Base-by-base conservation (phyloP, 164 flowering plant species). In the Piper betle region DNA sequence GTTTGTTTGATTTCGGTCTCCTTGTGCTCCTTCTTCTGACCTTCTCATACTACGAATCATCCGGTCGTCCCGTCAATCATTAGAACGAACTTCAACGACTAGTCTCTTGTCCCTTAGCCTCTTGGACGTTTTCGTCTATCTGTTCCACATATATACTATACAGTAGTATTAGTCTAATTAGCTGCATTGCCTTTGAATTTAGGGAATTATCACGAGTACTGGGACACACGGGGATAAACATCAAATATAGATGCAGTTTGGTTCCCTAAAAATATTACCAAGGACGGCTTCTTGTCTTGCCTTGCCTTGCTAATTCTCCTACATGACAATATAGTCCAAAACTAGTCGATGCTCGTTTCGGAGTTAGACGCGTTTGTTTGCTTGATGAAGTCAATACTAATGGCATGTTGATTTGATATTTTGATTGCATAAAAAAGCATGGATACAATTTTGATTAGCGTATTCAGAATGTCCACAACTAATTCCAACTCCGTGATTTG, bases 1-100 rank as follows among this genome's bases (percentile, higher is more conserved):
- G 50, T 43, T 55, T 55, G 58, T 16, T 55, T 55, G 33, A n/a
- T n/a, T n/a, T n/a, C n/a, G 39, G 58, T 55, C 58, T 25, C 19
- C 11, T 6, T 33, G 58, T 25, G 33, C 33, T n/a, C n/a, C n/a
- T n/a, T n/a, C n/a, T n/a, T n/a, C n/a, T n/a, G n/a, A 43, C 50
- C 12, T 43, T 15, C 38, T 55, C 57, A 20, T 16, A 20, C 38
- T 20, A 18, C 33, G 38, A 39, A 39, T 55, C 39, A 20, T 37
- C 58, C n/a, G n/a, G n/a, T n/a, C 38, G 50, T 43, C 50, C 50
- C 12, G 8, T 55, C 58, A 55, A 55, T 55, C 58, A 55, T 55
- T 55, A 25, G 58, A 55, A 55, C 15, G 58, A 55, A 55, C 33
- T 55, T 12, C 11, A 13, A 37, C 58, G 15, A 43, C 15, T 33